Conservation (phyloP, 2,329 filamentous ascomycete species). For the Fusarium fujikuroi region DNA sequence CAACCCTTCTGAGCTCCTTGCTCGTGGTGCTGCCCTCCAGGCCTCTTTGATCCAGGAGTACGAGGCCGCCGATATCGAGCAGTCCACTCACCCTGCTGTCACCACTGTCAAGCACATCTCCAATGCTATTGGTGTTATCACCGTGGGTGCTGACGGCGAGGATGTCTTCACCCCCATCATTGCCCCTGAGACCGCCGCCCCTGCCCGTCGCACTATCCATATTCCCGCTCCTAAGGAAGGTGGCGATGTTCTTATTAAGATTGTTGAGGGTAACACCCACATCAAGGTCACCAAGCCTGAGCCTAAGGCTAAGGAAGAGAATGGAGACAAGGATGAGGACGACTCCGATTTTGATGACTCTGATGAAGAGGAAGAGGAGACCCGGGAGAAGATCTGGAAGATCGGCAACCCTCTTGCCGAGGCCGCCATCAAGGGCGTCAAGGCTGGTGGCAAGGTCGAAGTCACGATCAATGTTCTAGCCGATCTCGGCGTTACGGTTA, state of each 20-base stretch:
- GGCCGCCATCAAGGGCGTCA: slow-evolving; percentile 82
- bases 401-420: slow-evolving; percentile 84
- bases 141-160: slow-evolving; percentile 66
- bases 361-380: slow-evolving; percentile 84
- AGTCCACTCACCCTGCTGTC: slow-evolving; percentile 94
- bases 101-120: slow-evolving; percentile 92
- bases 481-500: slow-evolving; percentile 82
- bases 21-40: slow-evolving; percentile 93
- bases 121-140: slow-evolving; percentile 88
- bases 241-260: slow-evolving; percentile 87
- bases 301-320: slow-evolving; percentile 73
- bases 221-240: slow-evolving; percentile 81
- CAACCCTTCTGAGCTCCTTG: slow-evolving; percentile 92
- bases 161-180: slow-evolving; percentile 85
- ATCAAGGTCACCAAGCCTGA: slow-evolving; percentile 94
- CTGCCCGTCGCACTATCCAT: slow-evolving; percentile 85
- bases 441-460: slow-evolving; percentile 92
- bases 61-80: slow-evolving; percentile 91
- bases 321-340: slow-evolving; percentile 75
- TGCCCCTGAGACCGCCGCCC: slow-evolving; percentile 86
- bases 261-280: slow-evolving; percentile 88
- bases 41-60: slow-evolving; percentile 95
- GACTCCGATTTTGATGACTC: slow-evolving; percentile 68
- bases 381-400: slow-evolving; percentile 93
- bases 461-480: slow-evolving; percentile 88